Base-by-base conservation (phyloP, 305 asterid genomes). In the Fraxinus latifolia region DNA sequence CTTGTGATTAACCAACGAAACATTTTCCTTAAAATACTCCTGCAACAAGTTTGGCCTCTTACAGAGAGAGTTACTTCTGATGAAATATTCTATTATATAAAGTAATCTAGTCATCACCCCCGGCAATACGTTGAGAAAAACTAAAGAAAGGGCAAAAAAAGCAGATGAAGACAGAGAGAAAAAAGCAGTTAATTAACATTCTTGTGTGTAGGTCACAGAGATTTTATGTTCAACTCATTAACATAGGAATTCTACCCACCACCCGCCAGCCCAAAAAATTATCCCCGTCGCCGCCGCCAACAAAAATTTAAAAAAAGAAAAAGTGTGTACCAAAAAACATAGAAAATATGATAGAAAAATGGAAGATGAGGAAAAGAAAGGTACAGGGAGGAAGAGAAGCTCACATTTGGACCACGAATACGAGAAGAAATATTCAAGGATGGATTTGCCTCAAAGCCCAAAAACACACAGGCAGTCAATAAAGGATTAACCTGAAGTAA, bases 361-460 rank as follows among this genome's bases (percentile, higher is more conserved):
- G 62, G 34, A 44, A 79, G 50, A 82, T 29, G 60, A 70, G 36
- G 17, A n/a, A 58, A 76, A 87, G 82, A 79, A 53, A 71, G 15
- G 71, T 33, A 42, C 80, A 17, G 65, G 70, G 75, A 75, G 27
- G 42, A 42, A 81, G 74, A 88, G 83, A 81, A 85, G 81, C 99
- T 92, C 93, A 96, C 98, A 87, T 93, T 92, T 88, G 99, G 98
- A 77, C 99, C 99, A 81, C 98, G 94, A 87, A 94, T 94, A 87
- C 94, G 97, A 50, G 92, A 85, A 77, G 86, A 86, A 32, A 96
- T 84, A 88, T 93, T 87, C 90, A 90, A 78, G 17, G 92, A 90
- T 58, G 98, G 92, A 85, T 94, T 95, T 73, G 92, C 90, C 88
- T 96, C 97, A 80, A 96, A 93, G 83, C 99, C 98, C 97, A 96